Conservation (phyloP, 345 rosid species). For the Lagerstroemia speciosa region DNA sequence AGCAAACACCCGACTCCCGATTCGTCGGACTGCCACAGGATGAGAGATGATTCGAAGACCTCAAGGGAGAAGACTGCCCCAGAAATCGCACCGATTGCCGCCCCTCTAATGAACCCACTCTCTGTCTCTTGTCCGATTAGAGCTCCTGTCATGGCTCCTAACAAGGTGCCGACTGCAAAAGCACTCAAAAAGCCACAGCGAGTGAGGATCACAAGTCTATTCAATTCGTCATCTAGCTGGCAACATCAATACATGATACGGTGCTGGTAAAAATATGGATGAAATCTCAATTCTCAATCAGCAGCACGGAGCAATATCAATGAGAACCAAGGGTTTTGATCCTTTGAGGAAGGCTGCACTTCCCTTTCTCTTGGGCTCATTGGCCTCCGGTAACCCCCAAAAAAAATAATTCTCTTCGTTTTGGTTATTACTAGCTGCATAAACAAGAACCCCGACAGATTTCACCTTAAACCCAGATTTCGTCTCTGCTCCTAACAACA, state of each 20-base stretch:
- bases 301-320: not conserved
- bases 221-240: not conserved
- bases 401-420: not conserved
- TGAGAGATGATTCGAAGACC: conserved; percentile 93
- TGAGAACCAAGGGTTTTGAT: not conserved
- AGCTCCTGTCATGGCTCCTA: conserved; percentile 98
- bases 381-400: not conserved
- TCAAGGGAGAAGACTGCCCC: conserved; percentile 99
- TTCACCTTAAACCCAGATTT: not conserved
- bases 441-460: not conserved
- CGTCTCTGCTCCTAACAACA: not conserved
- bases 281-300: not conserved
- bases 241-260: not conserved
- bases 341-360: not conserved
- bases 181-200: not conserved
- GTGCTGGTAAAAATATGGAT: not conserved
- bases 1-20: conserved; percentile 84
- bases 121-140: conserved; percentile 99
- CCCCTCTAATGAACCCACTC: conserved; percentile 95
- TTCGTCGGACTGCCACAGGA: conserved; percentile 93
- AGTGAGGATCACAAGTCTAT: not conserved
- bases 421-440: not conserved
- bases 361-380: not conserved
- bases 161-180: conserved; percentile 80
- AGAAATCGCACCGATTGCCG: conserved; percentile 96